Evolutionary conservation across 306 rosid genomes (phyloP).

Genomic region (Clitoria ternatea): DNA sequence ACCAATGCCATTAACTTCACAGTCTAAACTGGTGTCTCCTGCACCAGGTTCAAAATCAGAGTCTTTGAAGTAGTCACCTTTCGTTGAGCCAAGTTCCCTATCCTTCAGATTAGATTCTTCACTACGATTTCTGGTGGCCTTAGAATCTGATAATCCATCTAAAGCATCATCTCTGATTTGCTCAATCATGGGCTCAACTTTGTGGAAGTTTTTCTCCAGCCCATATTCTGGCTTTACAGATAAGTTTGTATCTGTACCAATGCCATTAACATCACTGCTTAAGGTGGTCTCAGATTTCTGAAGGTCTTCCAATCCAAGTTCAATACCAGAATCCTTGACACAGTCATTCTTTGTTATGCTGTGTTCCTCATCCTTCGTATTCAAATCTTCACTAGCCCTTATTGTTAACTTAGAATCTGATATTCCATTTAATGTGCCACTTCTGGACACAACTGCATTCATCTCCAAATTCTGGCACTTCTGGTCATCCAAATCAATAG

Average conservation of each 20-base stretch:
- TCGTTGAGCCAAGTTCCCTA: constrained; percentile 31
- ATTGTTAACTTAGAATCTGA: constrained; percentile 31
- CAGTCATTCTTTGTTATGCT: constrained; percentile 18
- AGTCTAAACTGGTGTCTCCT: constrained; percentile 34
- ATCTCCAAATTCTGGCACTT: constrained; percentile 22
- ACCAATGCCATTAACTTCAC: constrained; percentile 31
- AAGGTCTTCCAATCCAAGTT: constrained; percentile 27
- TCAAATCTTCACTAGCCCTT: constrained; percentile 36
- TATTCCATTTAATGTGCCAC: constrained; percentile 29
- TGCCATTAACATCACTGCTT: constrained; percentile 35
- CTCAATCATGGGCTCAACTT: constrained; percentile 54
- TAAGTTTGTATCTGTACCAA: constrained; percentile 26
- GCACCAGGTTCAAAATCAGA: constrained; percentile 25
- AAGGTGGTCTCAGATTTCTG: constrained; percentile 38
- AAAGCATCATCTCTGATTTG: constrained; percentile 41
- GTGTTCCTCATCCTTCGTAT: constrained; percentile 31
- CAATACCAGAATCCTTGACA: constrained; percentile 25
- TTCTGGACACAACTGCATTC: constrained; percentile 11
- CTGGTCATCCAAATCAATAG: constrained; percentile 22
- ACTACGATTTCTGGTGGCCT: constrained; percentile 24
- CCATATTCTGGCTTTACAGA: constrained; percentile 45
- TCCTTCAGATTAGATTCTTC: constrained; percentile 36
- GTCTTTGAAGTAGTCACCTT: constrained; percentile 31
- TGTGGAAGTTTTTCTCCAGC: constrained; percentile 53
- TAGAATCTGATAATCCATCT: constrained; percentile 36